A percentile compares a stretch with the other conserved stretches of the same genome.
These are phyloP conservation scores for Jasminum sambac DNA, from an alignment of 257 asterid species.

Conservation along the genomic window DNA sequence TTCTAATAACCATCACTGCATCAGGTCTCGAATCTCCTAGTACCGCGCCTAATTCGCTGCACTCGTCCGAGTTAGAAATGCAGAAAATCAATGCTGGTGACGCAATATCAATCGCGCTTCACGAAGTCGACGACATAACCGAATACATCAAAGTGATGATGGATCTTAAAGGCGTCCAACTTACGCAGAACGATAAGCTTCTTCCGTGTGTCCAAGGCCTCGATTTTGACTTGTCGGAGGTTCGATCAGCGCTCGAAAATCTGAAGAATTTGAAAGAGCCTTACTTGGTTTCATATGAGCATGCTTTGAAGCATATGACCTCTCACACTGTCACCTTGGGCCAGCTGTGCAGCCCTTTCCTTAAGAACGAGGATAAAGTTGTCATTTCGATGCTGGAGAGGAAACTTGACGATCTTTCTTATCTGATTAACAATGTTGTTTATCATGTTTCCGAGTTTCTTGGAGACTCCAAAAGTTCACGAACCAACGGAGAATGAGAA, in stretches of 20 bases:
- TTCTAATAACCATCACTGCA: conserved; percentile 20
- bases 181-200: background rate
- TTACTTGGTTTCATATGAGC: background rate
- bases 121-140: conserved; percentile 1
- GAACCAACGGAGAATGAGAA: background rate
- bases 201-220: conserved; percentile 15
- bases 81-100: conserved; percentile 20
- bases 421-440: conserved; percentile 5
- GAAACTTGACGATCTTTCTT: conserved; percentile 24
- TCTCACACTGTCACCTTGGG: background rate
- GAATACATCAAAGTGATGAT: background rate
- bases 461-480: background rate
- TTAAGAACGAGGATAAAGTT: conserved; percentile 15
- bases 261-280: conserved; percentile 15
- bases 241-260: conserved; percentile 5
- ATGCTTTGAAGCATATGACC: conserved; percentile 14
- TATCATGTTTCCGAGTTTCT: conserved; percentile 9
- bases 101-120: conserved; percentile 26
- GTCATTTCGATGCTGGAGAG: conserved; percentile 9
- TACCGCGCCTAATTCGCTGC: background rate
- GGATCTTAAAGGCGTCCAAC: conserved; percentile 6
- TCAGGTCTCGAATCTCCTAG: conserved; percentile 1
- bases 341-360: conserved; percentile 11
- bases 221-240: conserved; percentile 2
- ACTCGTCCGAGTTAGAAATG: background rate